Evolutionary conservation across 345 rosid genomes (phyloP).

Genomic region (Linum lewisii): DNA sequence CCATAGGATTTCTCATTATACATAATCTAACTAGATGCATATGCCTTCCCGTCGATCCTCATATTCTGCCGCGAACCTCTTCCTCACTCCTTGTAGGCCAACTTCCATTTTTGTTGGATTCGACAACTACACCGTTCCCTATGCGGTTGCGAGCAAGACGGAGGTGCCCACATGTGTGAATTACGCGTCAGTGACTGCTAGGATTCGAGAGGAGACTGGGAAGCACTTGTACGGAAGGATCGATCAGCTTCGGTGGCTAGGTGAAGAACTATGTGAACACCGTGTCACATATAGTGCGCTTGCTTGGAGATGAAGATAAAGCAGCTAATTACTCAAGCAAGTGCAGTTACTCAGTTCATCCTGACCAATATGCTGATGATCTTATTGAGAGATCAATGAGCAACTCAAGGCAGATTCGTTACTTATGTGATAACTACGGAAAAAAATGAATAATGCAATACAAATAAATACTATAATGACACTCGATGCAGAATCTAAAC

Average conservation of each 20-base stretch:
- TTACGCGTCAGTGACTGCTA: background rate
- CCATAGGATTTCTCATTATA: too few species aligned
- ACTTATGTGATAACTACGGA: too few species aligned
- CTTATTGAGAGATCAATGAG: slow-evolving; percentile 9
- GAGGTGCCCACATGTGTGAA: background rate
- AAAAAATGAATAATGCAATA: too few species aligned
- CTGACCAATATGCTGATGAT: slow-evolving; percentile 11
- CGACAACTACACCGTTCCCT: background rate
- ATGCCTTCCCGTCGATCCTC: too few species aligned
- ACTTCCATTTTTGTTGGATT: too few species aligned
- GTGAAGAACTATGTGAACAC: slow-evolving; percentile 4
- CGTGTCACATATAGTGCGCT: background rate
- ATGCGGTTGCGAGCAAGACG: background rate
- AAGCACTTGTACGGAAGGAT: slow-evolving; percentile 39
- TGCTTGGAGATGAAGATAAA: background rate
- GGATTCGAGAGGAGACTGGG: slow-evolving; percentile 21
- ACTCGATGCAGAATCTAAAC: too few species aligned
- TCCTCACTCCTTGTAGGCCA: too few species aligned
- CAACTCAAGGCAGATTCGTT: slow-evolving; percentile 12
- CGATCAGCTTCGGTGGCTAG: slow-evolving; percentile 2
- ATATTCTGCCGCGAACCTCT: too few species aligned
- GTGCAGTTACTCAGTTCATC: slow-evolving; percentile 13
- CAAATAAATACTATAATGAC: too few species aligned
- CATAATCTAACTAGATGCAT: too few species aligned
- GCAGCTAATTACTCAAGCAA: slow-evolving; percentile 11